Conservation (phyloP, 495 filamentous ascomycete genomes). For the Podospora australis region DNA sequence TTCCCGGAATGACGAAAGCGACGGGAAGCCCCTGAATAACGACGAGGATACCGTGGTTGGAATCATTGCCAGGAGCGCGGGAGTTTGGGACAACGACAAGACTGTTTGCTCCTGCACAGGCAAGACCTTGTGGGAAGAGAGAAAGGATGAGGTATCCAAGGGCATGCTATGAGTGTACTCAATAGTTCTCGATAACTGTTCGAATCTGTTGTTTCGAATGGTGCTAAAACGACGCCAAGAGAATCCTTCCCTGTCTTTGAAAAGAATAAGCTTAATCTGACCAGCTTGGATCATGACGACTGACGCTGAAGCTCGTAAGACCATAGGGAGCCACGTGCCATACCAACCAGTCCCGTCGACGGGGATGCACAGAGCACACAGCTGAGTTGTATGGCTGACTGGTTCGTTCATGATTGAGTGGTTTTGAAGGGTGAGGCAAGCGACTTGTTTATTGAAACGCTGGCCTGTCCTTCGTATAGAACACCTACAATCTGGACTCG, state of each 20-base stretch:
- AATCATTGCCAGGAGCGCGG: slow-evolving; percentile 88
- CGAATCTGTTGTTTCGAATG: not conserved
- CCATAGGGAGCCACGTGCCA: too few species aligned
- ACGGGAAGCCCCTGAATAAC: slow-evolving; percentile 50
- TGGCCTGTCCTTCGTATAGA: too few species aligned
- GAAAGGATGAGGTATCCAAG: slow-evolving; percentile 77
- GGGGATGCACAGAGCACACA: too few species aligned
- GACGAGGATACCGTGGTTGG: slow-evolving; percentile 81
- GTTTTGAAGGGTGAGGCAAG: not conserved
- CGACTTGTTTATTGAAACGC: not conserved
- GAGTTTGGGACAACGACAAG: slow-evolving; percentile 98
- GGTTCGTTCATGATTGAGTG: not conserved
- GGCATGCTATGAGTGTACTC: slow-evolving; percentile 72
- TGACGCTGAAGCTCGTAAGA: too few species aligned
- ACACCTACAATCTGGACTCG: too few species aligned
- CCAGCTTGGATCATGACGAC: not conserved
- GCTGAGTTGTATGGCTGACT: too few species aligned
- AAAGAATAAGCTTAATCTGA: not conserved
- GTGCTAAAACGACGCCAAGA: not conserved
- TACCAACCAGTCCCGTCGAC: too few species aligned
- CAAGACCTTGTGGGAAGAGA: slow-evolving; percentile 96
- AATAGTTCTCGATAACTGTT: not conserved
- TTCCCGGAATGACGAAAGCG: slow-evolving; percentile 49
- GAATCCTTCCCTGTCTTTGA: not conserved
- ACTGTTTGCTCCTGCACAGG: slow-evolving; percentile 91